These are phyloP conservation scores for Mrakia frigida DNA, from an alignment of 768 basidiomycete species.

Conservation along the genomic window DNA sequence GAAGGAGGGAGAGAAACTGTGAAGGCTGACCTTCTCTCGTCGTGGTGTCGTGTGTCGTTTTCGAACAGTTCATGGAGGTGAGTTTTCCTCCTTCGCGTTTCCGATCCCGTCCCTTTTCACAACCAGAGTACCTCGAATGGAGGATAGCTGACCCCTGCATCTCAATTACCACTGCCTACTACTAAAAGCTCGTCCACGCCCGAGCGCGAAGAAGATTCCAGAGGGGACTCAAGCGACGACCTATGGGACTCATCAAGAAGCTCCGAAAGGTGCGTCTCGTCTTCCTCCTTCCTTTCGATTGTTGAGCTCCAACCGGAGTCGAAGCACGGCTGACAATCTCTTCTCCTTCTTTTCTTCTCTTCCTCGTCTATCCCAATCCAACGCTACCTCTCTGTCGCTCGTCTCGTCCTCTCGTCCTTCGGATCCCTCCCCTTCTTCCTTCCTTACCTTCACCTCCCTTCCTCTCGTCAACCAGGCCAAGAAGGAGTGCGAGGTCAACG, in stretches of 20 bases:
- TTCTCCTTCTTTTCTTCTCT: not conserved
- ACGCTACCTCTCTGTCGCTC: not conserved
- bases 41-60: not conserved
- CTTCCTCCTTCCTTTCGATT: too few species aligned
- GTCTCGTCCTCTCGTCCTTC: not conserved
- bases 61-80: conserved; percentile 69
- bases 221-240: conserved; percentile 95
- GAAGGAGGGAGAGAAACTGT: not conserved
- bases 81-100: conserved; percentile 37
- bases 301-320: not conserved
- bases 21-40: not conserved
- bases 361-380: not conserved
- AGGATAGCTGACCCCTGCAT: conserved; percentile 4
- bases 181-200: conserved; percentile 81
- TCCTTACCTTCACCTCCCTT: not conserved
- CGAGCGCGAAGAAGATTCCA: conserved; percentile 98
- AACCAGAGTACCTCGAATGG: not conserved
- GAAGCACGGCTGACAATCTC: not conserved
- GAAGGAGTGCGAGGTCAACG: conserved; percentile 98
- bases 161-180: conserved; percentile 3
- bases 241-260: conserved; percentile 99
- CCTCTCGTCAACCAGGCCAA: conserved; percentile 55
- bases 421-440: not conserved
- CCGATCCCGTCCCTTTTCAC: not conserved
- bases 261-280: conserved; percentile 61